Evolutionary conservation across 2,329 filamentous ascomycete species (phyloP).

Genomic region (Alternaria infectoria): DNA sequence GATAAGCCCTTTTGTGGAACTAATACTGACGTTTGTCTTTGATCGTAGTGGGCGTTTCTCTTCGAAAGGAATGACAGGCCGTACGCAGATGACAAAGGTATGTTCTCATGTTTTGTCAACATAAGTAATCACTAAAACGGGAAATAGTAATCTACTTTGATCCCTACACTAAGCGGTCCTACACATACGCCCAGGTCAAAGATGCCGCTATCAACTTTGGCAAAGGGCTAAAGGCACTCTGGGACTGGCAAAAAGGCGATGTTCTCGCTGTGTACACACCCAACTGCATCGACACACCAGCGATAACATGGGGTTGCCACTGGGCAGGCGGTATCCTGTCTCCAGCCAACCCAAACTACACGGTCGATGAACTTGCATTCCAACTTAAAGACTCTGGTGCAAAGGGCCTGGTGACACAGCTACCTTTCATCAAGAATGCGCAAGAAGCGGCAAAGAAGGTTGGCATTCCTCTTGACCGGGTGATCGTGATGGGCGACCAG

Average conservation of each 20-base stretch:
- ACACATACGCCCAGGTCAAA: slow-evolving; percentile 74
- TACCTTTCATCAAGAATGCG: slow-evolving; percentile 68
- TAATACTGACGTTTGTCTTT: background rate
- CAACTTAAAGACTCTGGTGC: slow-evolving; percentile 82
- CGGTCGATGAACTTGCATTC: slow-evolving; percentile 79
- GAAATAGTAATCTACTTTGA: slow-evolving; percentile 77
- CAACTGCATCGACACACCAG: slow-evolving; percentile 80
- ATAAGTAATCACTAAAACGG: slow-evolving; percentile 6
- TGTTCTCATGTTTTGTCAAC: background rate
- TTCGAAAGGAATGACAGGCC: slow-evolving; percentile 71
- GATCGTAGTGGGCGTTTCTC: slow-evolving; percentile 68
- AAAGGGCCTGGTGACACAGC: slow-evolving; percentile 76
- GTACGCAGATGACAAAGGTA: slow-evolving; percentile 77
- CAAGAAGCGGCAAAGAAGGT: slow-evolving; percentile 70
- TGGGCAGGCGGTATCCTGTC: slow-evolving; percentile 84
- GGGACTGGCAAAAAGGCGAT: slow-evolving; percentile 82
- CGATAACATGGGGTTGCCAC: slow-evolving; percentile 76
- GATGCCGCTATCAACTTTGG: slow-evolving; percentile 76
- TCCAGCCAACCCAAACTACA: slow-evolving; percentile 91
- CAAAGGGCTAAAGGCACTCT: slow-evolving; percentile 74
- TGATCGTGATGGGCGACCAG: slow-evolving; percentile 77
- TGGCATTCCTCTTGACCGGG: slow-evolving; percentile 72
- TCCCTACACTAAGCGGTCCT: slow-evolving; percentile 69
- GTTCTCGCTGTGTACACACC: slow-evolving; percentile 83
- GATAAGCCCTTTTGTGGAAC: background rate